Percentiles rank a stretch among this genome's conserved stretches.
These are phyloP conservation scores for Ensete glaucum DNA, from an alignment of 176 grass and related monocot species.

Conservation along the genomic window DNA sequence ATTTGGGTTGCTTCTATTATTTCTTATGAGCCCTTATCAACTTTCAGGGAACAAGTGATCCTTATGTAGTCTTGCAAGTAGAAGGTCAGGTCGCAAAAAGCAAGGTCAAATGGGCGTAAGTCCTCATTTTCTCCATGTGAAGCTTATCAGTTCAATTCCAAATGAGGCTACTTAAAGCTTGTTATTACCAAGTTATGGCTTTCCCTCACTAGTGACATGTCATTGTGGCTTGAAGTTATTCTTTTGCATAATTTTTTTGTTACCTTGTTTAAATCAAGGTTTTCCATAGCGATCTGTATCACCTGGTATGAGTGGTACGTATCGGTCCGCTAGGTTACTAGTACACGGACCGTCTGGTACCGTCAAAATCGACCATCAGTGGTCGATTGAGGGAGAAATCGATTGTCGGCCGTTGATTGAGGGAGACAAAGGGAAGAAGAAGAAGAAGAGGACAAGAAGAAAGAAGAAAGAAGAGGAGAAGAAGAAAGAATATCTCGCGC, in stretches of 20 bases:
- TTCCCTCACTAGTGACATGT: neutral
- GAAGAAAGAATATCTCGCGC: too few relatives aligned
- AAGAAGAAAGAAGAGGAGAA: too few relatives aligned
- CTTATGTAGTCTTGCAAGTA: conserved; percentile 75
- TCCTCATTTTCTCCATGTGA: conserved; percentile 19
- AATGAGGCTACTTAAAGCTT: neutral
- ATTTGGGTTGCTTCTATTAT: neutral
- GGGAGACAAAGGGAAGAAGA: too few relatives aligned
- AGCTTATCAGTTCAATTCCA: conserved; percentile 6
- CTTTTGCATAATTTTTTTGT: neutral
- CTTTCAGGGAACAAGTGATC: conserved; percentile 92
- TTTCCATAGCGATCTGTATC: too few relatives aligned
- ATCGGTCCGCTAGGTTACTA: too few relatives aligned
- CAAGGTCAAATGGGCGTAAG: conserved; percentile 98
- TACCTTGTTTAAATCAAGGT: too few relatives aligned
- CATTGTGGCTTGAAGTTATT: neutral
- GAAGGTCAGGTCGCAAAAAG: conserved; percentile 68
- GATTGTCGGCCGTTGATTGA: too few relatives aligned
- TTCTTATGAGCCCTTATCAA: neutral
- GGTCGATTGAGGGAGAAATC: too few relatives aligned
- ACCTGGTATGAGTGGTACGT: too few relatives aligned
- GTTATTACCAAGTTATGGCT: neutral
- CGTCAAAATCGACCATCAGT: too few relatives aligned
- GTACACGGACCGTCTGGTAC: too few relatives aligned
- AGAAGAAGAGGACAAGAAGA: too few relatives aligned